Percentiles rank a stretch among this genome's conserved stretches.
These are phyloP conservation scores for Fusarium camptoceras DNA, from an alignment of 2,329 filamentous ascomycete genomes.

Conservation along the genomic window DNA sequence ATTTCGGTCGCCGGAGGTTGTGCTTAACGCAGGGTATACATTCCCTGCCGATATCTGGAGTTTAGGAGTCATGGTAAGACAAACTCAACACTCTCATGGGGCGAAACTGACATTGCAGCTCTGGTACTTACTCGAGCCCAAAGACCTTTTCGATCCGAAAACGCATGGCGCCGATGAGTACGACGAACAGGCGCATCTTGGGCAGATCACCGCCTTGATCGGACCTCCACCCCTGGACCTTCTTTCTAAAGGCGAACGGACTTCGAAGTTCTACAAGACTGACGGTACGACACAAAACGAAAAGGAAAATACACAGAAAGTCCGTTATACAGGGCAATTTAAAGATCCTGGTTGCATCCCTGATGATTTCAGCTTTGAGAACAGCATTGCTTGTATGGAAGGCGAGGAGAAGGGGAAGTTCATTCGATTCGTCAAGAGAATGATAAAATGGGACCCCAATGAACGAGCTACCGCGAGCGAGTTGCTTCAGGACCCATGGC, in stretches of 20 bases:
- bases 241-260: neutral
- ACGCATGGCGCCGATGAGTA: neutral
- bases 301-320: fast-evolving
- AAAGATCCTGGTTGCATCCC: conserved; percentile 37
- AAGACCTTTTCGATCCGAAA: conserved; percentile 9
- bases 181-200: conserved; percentile 14
- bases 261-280: neutral
- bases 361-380: conserved; percentile 27
- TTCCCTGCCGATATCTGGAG: conserved; percentile 43
- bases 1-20: conserved; percentile 41
- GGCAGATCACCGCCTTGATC: conserved; percentile 17
- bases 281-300: neutral
- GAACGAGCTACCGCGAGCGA: conserved; percentile 47
- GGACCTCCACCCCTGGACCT: neutral
- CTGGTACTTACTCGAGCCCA: conserved; percentile 20
- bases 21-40: conserved; percentile 36
- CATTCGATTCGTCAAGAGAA: conserved; percentile 47
- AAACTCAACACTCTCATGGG: too few species aligned
- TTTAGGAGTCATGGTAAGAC: conserved; percentile 40
- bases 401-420: conserved; percentile 39
- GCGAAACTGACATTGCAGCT: conserved; percentile 3
- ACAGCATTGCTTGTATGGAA: neutral
- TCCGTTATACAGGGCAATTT: conserved; percentile 36
- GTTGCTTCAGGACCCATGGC: conserved; percentile 48
- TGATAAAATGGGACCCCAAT: conserved; percentile 48